Base-by-base conservation (phyloP, 768 basidiomycete genomes). In the Pisolithus microcarpus region DNA sequence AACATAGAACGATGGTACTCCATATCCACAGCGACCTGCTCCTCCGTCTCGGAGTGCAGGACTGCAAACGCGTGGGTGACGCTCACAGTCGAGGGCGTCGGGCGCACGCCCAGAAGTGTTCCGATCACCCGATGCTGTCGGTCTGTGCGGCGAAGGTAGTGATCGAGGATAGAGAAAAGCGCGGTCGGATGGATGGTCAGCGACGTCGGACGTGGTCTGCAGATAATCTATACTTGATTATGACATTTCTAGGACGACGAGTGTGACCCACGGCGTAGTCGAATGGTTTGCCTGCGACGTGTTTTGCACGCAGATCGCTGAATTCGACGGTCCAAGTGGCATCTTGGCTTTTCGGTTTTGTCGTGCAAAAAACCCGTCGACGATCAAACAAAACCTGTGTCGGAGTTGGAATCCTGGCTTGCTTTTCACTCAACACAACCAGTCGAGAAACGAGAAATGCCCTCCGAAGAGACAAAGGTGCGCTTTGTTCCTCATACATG, bases 1-100 rank as follows among this genome's bases (percentile, higher is more conserved):
- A 88, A 89, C 87, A 97, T 91, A 38, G 84, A 80, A 57, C 85
- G 82, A 65, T 94, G 92, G 70, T 97, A 96, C 46, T 95, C 92
- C 84, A 92, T 91, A 65, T 98, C 94, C 53, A 98, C 88, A 4
- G 91, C 91, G 39, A 95, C 90, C 70, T 92, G 91, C 62, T 95
- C 90, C 63, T 82, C 83, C 26, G 87, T 90, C 72, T 95, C 91
- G 63, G 83, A 87, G 68, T 98, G 93, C 40, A 94, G 78, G 28
- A 97, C 91, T 18, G 91, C 92, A 64, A 96, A 98, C 13, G 89
- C 81, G 46, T 83, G 85, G 50, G 82, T 79, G 55, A 96, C 82
- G 58, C 90, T 85, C 54, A 98, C 72, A 28, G 81, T 75, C 46
- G 75, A 74, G 43, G 76, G 77, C 26, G 77, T 80, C 1, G 57